Conservation (phyloP, 2,329 filamentous ascomycete genomes). For the Dactylella cylindrospora region DNA sequence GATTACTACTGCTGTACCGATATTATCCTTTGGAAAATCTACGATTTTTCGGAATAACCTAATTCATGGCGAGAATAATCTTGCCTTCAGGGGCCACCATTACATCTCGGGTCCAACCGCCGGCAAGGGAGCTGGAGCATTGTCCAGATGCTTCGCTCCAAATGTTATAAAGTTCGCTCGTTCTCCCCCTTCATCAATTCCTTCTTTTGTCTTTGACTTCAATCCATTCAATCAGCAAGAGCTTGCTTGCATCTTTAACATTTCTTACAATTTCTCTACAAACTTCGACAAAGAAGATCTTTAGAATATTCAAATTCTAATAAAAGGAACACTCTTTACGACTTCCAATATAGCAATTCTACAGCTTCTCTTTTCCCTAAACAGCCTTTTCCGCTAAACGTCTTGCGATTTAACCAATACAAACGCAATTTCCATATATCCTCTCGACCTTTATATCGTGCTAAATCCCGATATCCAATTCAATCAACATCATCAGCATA, state of each 20-base stretch:
- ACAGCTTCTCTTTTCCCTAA: no score
- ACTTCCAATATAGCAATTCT: no score
- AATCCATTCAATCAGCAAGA: slow-evolving; percentile 38
- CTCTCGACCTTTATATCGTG: slow-evolving; percentile 19
- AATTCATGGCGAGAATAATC: slow-evolving; percentile 31
- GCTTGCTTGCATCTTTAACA: slow-evolving; percentile 31
- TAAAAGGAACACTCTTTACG: slow-evolving; percentile 11
- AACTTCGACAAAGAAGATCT: not conserved
- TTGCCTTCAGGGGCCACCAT: slow-evolving; percentile 34
- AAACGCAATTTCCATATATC: not conserved
- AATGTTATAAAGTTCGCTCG: slow-evolving; percentile 43
- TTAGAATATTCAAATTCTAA: no score
- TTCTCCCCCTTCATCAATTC: slow-evolving; percentile 23
- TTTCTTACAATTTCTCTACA: slow-evolving; percentile 2
- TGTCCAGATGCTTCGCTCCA: slow-evolving; percentile 30
- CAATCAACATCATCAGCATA: slow-evolving; percentile 29
- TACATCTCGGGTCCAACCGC: slow-evolving; percentile 36
- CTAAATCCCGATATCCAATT: slow-evolving; percentile 5
- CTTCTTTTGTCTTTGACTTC: slow-evolving; percentile 44
- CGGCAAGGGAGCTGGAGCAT: slow-evolving; percentile 39
- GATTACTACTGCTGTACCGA: slow-evolving; percentile 17
- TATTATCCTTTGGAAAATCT: no score
- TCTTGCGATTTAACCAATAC: no score
- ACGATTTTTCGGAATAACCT: slow-evolving; percentile 38
- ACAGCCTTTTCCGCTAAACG: not conserved